These are phyloP conservation scores for Yamadazyma scolyti DNA, from an alignment of 805 yeast species.

Conservation along the genomic window DNA sequence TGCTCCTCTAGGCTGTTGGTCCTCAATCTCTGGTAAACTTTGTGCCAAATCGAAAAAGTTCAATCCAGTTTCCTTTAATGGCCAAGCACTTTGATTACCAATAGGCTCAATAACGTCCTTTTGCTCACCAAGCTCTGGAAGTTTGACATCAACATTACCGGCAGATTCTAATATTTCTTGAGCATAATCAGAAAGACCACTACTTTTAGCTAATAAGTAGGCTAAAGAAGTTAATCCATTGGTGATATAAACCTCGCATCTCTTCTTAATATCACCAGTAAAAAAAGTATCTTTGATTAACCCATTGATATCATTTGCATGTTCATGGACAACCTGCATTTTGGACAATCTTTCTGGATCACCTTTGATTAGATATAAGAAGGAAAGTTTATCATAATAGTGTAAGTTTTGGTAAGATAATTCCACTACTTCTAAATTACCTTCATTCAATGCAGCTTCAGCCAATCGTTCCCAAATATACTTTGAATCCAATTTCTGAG, in stretches of 20 bases:
- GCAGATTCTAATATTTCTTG: constrained; percentile 66
- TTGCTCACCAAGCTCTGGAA: constrained; percentile 52
- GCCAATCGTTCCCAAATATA: constrained; percentile 80
- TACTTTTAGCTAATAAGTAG: constrained; percentile 85
- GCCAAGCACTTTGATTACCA: constrained; percentile 66
- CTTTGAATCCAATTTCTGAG: constrained; percentile 65
- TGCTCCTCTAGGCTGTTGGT: constrained; percentile 60
- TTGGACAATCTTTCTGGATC: constrained; percentile 68
- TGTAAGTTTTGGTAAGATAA: constrained; percentile 84
- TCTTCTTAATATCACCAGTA: constrained; percentile 67
- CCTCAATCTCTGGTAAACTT: no score
- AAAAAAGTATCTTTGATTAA: constrained; percentile 80
- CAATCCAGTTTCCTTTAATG: constrained; percentile 64
- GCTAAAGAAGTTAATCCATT: constrained; percentile 87
- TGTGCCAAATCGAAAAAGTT: constrained; percentile 86
- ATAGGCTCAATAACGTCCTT: constrained; percentile 47
- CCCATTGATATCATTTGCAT: constrained; percentile 76
- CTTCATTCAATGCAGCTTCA: constrained; percentile 84
- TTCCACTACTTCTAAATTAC: constrained; percentile 82
- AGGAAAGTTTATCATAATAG: constrained; percentile 83
- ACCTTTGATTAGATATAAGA: constrained; percentile 83
- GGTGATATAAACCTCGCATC: constrained; percentile 69
- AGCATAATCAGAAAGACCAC: constrained; percentile 76
- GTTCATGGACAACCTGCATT: constrained; percentile 88
- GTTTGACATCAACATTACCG: constrained; percentile 61